Percentiles rank a stretch among this genome's conserved stretches.
These are phyloP conservation scores for Colletotrichum eremochloae DNA, from an alignment of 2,329 filamentous ascomycete genomes.

Conservation along the genomic window DNA sequence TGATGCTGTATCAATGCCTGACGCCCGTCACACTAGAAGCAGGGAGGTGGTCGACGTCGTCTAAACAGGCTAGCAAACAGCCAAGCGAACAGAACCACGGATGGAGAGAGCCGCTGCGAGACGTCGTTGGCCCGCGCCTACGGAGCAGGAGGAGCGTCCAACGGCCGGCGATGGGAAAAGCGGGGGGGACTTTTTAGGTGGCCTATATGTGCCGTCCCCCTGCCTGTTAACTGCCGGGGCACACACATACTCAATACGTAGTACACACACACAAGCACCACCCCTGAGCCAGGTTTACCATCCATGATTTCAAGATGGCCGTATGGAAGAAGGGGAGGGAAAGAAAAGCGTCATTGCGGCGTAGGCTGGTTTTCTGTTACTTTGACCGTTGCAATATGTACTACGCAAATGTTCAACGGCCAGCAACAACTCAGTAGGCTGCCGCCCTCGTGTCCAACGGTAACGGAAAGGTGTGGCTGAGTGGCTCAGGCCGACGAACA, in stretches of 20 bases:
- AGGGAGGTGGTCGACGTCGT: background rate
- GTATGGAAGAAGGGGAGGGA: background rate
- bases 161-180: background rate
- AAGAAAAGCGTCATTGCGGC: constrained; percentile 24
- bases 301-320: constrained; percentile 1
- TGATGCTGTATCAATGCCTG: background rate
- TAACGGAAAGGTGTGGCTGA: constrained; percentile 9
- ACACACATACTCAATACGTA: constrained; percentile 6
- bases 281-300: constrained; percentile 22
- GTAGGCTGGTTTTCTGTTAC: background rate
- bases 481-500: constrained; percentile 9
- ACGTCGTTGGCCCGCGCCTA: constrained; percentile 31
- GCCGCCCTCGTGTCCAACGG: constrained; percentile 7
- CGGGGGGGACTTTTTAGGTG: background rate
- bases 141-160: background rate
- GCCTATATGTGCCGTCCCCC: constrained; percentile 37
- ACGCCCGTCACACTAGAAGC: background rate
- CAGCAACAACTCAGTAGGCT: constrained; percentile 13
- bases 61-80: background rate
- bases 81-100: background rate
- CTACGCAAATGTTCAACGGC: background rate
- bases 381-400: background rate
- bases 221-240: constrained; percentile 41
- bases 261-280: background rate
- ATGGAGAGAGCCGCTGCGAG: background rate